Base-by-base conservation (phyloP, 1,284 basidiomycete genomes). In the Cutaneotrichosporon spelunceum region DNA sequence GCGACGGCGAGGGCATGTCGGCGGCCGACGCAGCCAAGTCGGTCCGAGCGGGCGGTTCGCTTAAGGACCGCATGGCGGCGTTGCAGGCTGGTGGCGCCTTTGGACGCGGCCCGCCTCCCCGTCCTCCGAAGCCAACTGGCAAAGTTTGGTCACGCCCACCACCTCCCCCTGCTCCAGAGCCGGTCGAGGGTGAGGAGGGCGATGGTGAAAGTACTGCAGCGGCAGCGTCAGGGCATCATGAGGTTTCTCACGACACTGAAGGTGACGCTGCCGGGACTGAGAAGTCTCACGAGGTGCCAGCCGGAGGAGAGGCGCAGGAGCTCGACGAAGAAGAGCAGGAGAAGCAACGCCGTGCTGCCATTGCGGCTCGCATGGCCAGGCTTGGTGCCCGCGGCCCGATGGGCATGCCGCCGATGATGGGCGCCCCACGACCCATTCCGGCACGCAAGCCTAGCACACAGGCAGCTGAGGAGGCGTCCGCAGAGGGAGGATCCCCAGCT, bases 31-130 rank as follows among this genome's bases (percentile, higher is more conserved):
- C 91, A 33, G 86, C 88, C 75, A 87, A 87, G 70, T 88, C 88
- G 68, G 91, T 92, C 73, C 82, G 82, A 49, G 71, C 73, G 53
- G 80, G 80, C 21, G 87, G 85, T 4, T 90, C 88, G 63, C 79
- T 96, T 66, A 92, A 88, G 79, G 93, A 94, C 67, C 86, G 93
- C 48, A 95, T 96, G 91, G 91, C 91, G 27, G 90, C 91, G 3
- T 81, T 95, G 36, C 88, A 91, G 72, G 89, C 88, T 6, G 72
- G 72, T 3, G 87, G 88, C 23, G 89, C 83, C 11, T 93, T 93
- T 72, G 89, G 89, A 23, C 65, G 80, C 13, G 80, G 67, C 13
- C 63, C 64, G 13, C 67, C 67, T 3, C 83, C 86, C 10, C 84
- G 88, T 1, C 85, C 86, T 79, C 24, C 88, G 88, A 67, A 88